Evolutionary conservation across 1,139 yeast species (phyloP), one percentile per base, ranked within the genome.

Genomic region (Yamadazyma triangularis): DNA sequence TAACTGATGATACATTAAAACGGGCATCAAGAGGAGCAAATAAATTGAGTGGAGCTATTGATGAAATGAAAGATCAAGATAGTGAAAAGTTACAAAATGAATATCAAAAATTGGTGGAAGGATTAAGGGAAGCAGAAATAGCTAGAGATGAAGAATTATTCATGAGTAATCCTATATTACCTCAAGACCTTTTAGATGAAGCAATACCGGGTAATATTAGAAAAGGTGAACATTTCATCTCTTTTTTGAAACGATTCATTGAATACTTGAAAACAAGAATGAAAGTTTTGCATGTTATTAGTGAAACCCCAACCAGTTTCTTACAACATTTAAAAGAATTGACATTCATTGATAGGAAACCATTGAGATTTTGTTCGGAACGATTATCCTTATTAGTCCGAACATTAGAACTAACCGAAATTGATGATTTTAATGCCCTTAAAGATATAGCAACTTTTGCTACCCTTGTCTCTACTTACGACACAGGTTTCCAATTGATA

Each of bases 391-490:
- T 93, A 31, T 61, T 91, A 40, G 96, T 91, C 3, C 65, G 96
- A 39, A 91, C 98, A 0, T 66, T 91, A 39, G 97, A 93, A 49
- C 72, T 93, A 21, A 65, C 78, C 1, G 94, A 89, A 28, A 81
- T 93, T 35, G 98, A 93, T 45, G 97, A 91, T 48, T 88, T 85
- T 42, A 79, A 82, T 39, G 95, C 98, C 0, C 65, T 91, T 36
- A 93, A 91, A 51, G 98, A 93, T 51, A 86, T 91, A 36, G 97
- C 96, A 0, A 88, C 96, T 0, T 91, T 91, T 68, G 99, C 98
- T 1, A 91, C 99, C 0, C 65, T 91, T 28, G 93, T 91, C 1
- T 81, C 97, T 0, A 93, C 98, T 0, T 91, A 93, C 56, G 98
- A 91, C 44, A 73, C 79, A 23, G 99, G 99, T 0, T 91, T 91